Conservation (phyloP, 495 filamentous ascomycete genomes). For the Bacidia rubella region DNA sequence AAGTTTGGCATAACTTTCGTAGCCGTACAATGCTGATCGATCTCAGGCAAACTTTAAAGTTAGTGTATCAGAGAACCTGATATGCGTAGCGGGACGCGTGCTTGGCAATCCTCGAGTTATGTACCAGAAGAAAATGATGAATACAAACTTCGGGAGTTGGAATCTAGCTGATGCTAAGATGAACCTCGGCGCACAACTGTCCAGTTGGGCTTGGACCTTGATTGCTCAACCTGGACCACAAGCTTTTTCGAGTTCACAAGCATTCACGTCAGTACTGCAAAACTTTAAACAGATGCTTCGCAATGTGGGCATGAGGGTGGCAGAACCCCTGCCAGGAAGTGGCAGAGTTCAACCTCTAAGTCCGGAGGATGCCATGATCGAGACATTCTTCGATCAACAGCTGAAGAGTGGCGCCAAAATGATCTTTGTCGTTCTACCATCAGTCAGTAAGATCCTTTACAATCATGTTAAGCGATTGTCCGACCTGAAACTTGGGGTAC, state of each 20-base stretch:
- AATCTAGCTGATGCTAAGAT: not conserved
- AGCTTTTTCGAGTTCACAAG: too few relatives aligned
- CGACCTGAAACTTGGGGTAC: slow-evolving; percentile 47
- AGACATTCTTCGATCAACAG: too few relatives aligned
- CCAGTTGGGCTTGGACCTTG: not conserved
- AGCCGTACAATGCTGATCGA: not conserved
- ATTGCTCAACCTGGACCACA: not conserved
- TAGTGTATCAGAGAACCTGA: not conserved
- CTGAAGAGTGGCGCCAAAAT: not conserved
- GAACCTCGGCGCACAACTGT: not conserved
- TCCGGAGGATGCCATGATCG: not conserved
- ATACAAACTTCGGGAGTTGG: not conserved
- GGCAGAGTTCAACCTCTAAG: not conserved
- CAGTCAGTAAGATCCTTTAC: slow-evolving; percentile 41
- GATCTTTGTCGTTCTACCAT: slow-evolving; percentile 44
- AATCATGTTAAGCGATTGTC: slow-evolving; percentile 52
- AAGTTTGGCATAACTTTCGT: too few relatives aligned
- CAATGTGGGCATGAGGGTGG: too few relatives aligned
- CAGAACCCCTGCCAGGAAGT: too few relatives aligned
- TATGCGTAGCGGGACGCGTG: not conserved
- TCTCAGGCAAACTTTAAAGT: not conserved
- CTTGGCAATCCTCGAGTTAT: not conserved
- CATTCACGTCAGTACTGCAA: too few relatives aligned
- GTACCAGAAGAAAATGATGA: not conserved
- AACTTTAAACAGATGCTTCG: too few relatives aligned